Evolutionary conservation across 495 filamentous ascomycete genomes (phyloP).

Genomic region (Aspergillus indologenus): DNA sequence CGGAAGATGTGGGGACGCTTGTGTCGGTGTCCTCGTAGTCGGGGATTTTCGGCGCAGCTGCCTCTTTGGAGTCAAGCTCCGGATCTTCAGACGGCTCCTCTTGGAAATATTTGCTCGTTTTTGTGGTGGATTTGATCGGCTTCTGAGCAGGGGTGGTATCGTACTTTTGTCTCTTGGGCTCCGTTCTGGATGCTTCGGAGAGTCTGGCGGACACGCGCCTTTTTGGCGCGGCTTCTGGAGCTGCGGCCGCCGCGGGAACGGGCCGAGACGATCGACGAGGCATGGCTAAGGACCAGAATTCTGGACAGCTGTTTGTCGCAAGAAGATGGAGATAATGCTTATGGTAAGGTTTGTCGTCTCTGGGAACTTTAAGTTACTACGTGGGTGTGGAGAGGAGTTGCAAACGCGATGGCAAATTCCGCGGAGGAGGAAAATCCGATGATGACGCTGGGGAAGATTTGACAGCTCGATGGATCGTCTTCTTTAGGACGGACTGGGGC

Average conservation of each 20-base stretch:
- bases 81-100: slow-evolving; percentile 32
- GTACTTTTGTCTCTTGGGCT: slow-evolving; percentile 44
- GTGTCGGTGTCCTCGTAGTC: slow-evolving; percentile 22
- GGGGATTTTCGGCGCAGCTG: slow-evolving; percentile 24
- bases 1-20: slow-evolving; percentile 15
- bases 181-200: slow-evolving; percentile 31
- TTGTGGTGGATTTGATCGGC: slow-evolving; percentile 45
- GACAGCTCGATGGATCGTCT: no score
- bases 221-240: slow-evolving; percentile 37
- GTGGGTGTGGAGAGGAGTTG: neutral
- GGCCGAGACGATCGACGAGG: slow-evolving; percentile 42
- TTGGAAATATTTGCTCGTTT: slow-evolving; percentile 58
- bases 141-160: slow-evolving; percentile 30
- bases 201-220: slow-evolving; percentile 38
- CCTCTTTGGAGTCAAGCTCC: slow-evolving; percentile 26
- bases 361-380: slow-evolving; percentile 7
- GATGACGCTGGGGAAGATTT: neutral
- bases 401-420: neutral
- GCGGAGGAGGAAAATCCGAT: neutral
- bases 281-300: slow-evolving; percentile 25
- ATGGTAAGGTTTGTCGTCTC: neutral
- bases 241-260: slow-evolving; percentile 34
- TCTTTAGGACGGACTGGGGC: neutral
- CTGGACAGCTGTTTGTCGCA: neutral
- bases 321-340: neutral